Evolutionary conservation across 2,329 filamentous ascomycete species (phyloP), one percentile per base, ranked within the genome.

Genomic region (Fusarium sp.): DNA sequence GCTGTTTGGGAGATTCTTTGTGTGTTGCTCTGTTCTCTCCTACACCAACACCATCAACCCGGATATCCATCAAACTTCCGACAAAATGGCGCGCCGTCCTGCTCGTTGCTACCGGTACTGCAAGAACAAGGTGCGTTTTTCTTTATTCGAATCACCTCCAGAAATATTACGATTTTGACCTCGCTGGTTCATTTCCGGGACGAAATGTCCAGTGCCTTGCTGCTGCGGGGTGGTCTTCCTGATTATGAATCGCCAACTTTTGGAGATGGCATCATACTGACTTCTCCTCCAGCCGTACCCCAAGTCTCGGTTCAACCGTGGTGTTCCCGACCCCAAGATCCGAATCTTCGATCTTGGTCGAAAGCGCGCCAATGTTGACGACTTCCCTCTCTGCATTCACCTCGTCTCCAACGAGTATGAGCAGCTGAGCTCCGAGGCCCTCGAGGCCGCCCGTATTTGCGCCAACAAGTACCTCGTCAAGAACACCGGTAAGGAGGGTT

Each of bases 371-470:
- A 94, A 92, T 86, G 96, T 98, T 86, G 96, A 99, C 86, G 96
- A 99, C 87, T 99, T 99, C 92, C 96, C 96, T 84, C 93, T 95
- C 83, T 97, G 96, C 90, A 92, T 98, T 83, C 96, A 99, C 92
- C 90, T 99, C 84, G 95, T 98, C 83, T 98, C 95, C 90, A 98
- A 99, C 92, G 96, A 99, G 90, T 98, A 97, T 89, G 96, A 99
- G 90, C 96, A 99, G 92, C 89, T 99, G 89, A 97, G 94, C 85
- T 98, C 96, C 81, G 96, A 99, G 90, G 96, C 96, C 84, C 94
- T 99, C 82, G 96, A 99, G 89, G 96, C 96, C 85, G 96, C 96
- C 86, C 96, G 96, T 92, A 99, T 99, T 85, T 98, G 95, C 91
- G 95, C 95, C 93, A 99, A 99, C 94, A 98, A 98, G 94, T 97